Percentiles rank a stretch among this genome's conserved stretches.
These are phyloP conservation scores for Rhizopogon sp. DNA, from an alignment of 768 basidiomycete species.

Conservation along the genomic window DNA sequence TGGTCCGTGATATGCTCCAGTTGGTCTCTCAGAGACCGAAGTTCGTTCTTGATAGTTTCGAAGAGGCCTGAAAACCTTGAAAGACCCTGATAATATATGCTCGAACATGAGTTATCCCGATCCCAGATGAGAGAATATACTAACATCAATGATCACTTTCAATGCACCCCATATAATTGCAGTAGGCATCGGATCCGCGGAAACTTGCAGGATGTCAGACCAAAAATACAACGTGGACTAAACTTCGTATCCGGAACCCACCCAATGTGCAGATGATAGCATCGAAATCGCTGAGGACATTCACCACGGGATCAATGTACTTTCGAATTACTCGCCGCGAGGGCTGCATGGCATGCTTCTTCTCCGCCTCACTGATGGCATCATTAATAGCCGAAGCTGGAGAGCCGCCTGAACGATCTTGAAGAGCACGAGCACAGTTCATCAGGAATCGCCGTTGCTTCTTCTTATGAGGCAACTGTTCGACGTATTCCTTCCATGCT, in stretches of 20 bases:
- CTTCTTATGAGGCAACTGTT: not conserved
- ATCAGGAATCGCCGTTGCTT: not conserved
- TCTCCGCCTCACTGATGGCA: not conserved
- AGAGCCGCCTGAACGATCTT: not conserved
- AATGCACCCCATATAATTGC: not conserved
- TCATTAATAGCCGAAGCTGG: not conserved
- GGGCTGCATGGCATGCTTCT: not conserved
- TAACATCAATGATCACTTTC: not conserved
- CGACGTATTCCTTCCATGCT: not conserved
- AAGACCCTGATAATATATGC: conserved; percentile 6
- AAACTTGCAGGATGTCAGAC: not conserved
- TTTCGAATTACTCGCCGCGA: not conserved
- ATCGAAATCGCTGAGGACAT: not conserved
- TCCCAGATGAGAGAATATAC: not conserved
- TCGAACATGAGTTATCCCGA: not conserved
- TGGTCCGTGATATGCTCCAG: conserved; percentile 11
- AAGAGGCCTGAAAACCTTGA: conserved; percentile 13
- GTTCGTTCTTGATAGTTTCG: conserved; percentile 15
- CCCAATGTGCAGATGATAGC: not conserved
- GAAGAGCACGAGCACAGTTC: not conserved
- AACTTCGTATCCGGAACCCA: not conserved
- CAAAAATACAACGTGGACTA: not conserved
- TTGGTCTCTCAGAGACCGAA: conserved; percentile 7
- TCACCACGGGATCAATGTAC: not conserved
- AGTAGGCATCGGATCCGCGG: not conserved